Evolutionary conservation across 371 early-diverging fungal species (phyloP).

Genomic region (Mucor plumbeus): DNA sequence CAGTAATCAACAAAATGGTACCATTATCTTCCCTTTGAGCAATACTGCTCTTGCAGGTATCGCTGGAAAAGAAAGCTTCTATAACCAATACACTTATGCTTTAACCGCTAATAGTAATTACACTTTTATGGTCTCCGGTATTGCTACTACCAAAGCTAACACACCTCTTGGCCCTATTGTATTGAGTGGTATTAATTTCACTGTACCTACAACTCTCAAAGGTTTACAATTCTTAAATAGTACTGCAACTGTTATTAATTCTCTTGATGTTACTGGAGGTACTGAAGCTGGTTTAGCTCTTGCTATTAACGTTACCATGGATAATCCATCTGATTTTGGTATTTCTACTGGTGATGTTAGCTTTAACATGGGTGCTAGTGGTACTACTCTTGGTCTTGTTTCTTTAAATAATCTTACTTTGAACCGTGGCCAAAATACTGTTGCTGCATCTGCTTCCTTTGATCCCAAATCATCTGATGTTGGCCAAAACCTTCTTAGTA

Average conservation of each 20-base stretch:
- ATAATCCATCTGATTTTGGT: slow-evolving; percentile 62
- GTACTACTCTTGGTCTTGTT: slow-evolving; percentile 55
- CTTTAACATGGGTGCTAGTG: slow-evolving; percentile 52
- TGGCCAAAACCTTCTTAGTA: slow-evolving; percentile 54
- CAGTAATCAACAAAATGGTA: slow-evolving; percentile 51
- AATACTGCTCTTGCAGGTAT: slow-evolving; percentile 49
- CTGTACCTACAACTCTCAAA: slow-evolving; percentile 52
- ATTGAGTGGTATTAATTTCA: slow-evolving; percentile 61
- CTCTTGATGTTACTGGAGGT: slow-evolving; percentile 65
- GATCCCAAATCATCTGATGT: slow-evolving; percentile 53
- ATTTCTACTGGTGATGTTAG: slow-evolving; percentile 60
- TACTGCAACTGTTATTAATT: slow-evolving; percentile 59
- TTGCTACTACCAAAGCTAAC: slow-evolving; percentile 53
- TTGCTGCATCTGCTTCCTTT: slow-evolving; percentile 51
- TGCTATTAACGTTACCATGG: slow-evolving; percentile 59
- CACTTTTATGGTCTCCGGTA: slow-evolving; percentile 56
- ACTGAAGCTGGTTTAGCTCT: slow-evolving; percentile 50
- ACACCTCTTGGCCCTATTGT: slow-evolving; percentile 65
- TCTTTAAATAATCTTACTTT: slow-evolving; percentile 51
- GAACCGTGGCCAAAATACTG: slow-evolving; percentile 53
- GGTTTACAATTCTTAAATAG: slow-evolving; percentile 69
- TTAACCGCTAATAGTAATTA: slow-evolving; percentile 51
- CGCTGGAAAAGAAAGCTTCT: slow-evolving; percentile 39
- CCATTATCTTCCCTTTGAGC: slow-evolving; percentile 52
- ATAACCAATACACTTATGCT: slow-evolving; percentile 55